Conservation (phyloP, 129 eudicot species). For the Chrysanthemum lavandulifolium region DNA sequence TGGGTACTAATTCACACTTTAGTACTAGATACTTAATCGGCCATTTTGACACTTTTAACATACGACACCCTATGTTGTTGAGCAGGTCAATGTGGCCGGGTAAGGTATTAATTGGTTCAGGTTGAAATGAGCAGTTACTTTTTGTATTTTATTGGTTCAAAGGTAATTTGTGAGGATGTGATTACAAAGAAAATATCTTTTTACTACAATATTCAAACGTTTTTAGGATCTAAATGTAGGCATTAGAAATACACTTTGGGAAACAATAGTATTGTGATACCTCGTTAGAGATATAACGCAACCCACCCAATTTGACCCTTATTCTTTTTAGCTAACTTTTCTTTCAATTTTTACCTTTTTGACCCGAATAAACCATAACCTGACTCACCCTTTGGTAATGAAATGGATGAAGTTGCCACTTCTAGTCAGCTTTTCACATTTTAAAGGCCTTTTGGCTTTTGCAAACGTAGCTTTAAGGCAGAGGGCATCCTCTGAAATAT, state of each 20-base stretch:
- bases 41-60: conserved; percentile 8
- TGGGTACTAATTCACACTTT: conserved; percentile 5
- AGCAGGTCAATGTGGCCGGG: background rate
- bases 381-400: background rate
- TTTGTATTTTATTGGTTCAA: background rate
- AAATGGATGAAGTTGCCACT: background rate
- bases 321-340: background rate
- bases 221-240: background rate
- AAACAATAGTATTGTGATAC: background rate
- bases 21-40: background rate
- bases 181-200: background rate
- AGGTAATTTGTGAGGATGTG: background rate
- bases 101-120: background rate
- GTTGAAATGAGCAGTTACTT: background rate
- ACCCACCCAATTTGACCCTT: background rate
- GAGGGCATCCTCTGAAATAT: background rate
- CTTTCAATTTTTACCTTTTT: background rate
- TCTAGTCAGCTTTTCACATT: background rate
- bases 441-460: background rate
- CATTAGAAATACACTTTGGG: background rate
- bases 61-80: background rate
- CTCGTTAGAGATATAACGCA: background rate
- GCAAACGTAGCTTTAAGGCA: background rate
- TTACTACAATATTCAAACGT: background rate
- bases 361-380: background rate